phyloP scores from a whole-genome alignment of 2,329 filamentous ascomycete species.

The Aspergillus versicolor region DNA sequence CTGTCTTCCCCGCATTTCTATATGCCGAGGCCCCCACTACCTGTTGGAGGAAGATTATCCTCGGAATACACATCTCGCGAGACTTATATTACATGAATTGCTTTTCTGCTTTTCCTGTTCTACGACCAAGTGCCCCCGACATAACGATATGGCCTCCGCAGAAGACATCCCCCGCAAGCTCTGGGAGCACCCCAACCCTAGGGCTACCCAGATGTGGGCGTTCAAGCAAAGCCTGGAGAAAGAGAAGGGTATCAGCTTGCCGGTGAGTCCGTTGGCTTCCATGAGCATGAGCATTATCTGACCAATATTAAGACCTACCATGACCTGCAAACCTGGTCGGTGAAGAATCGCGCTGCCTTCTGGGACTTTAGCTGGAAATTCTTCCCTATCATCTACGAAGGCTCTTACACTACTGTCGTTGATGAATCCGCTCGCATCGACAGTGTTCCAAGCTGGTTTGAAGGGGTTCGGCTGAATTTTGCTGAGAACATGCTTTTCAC shows the following conservation, averaged over 20 bases:
- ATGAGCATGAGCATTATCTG: neutral
- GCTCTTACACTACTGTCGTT: conserved; percentile 59
- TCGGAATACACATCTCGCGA: neutral
- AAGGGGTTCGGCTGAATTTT: conserved; percentile 71
- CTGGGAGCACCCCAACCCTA: conserved; percentile 65
- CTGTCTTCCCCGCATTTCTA: neutral
- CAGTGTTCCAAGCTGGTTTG: conserved; percentile 68
- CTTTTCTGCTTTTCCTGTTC: neutral
- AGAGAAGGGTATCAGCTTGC: conserved; percentile 56
- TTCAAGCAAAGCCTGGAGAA: conserved; percentile 67
- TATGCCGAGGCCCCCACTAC: conserved; percentile 1
- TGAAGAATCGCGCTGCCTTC: conserved; percentile 62
- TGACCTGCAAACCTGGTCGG: conserved; percentile 70
- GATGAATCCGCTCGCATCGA: conserved; percentile 71
- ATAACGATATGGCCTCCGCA: conserved; percentile 17
- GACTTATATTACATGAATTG: neutral
- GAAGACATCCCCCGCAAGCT: conserved; percentile 56
- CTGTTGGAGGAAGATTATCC: neutral
- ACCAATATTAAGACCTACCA: conserved; percentile 7
- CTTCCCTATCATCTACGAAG: conserved; percentile 62
- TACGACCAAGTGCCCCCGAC: neutral
- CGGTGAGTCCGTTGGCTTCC: conserved; percentile 43
- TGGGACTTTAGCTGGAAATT: conserved; percentile 64
- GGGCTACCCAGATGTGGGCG: conserved; percentile 63
- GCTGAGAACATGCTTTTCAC: conserved; percentile 77